Percentiles rank a stretch among this genome's conserved stretches.
Conservation (phyloP, 257 asterid species). For the Euphrasia confusa region DNA sequence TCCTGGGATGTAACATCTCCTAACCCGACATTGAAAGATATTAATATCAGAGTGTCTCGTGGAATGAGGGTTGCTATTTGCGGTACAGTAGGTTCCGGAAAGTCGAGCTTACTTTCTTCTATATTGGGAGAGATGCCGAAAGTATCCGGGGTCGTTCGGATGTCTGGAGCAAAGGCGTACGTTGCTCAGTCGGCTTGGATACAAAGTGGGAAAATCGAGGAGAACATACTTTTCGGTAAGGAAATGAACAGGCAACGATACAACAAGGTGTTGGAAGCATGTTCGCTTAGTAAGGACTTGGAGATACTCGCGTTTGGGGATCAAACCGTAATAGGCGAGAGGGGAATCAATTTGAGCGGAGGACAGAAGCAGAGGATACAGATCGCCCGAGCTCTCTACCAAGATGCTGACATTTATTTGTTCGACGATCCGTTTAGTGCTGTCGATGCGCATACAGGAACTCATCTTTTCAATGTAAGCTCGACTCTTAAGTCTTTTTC, state of each 20-base stretch:
- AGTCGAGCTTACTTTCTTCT: constrained; percentile 81
- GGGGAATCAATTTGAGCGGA: constrained; percentile 91
- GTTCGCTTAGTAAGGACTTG: constrained; percentile 70
- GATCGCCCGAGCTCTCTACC: constrained; percentile 81
- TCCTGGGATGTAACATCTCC: constrained; percentile 58
- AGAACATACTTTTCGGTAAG: constrained; percentile 77
- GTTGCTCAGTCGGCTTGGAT: constrained; percentile 92
- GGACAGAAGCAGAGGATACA: constrained; percentile 92
- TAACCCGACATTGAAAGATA: constrained; percentile 48
- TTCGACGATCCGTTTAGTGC: constrained; percentile 96
- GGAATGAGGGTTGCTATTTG: constrained; percentile 90
- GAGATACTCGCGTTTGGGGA: constrained; percentile 77
- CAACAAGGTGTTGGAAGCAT: constrained; percentile 64
- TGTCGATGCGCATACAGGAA: constrained; percentile 92
- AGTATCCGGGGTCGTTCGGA: constrained; percentile 52
- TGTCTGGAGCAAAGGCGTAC: constrained; percentile 66
- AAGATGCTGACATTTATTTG: constrained; percentile 73
- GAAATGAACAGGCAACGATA: constrained; percentile 57
- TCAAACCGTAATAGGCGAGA: constrained; percentile 86
- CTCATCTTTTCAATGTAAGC: constrained; percentile 74
- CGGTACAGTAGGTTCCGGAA: constrained; percentile 91
- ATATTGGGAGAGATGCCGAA: constrained; percentile 77
- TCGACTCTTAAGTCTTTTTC: background rate
- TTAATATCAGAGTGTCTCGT: constrained; percentile 43
- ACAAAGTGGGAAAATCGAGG: constrained; percentile 83